Percentiles rank a stretch among this genome's conserved stretches.
These are phyloP conservation scores for Scheffersomyces titani DNA, from an alignment of 1,139 yeast genomes.

Conservation along the genomic window DNA sequence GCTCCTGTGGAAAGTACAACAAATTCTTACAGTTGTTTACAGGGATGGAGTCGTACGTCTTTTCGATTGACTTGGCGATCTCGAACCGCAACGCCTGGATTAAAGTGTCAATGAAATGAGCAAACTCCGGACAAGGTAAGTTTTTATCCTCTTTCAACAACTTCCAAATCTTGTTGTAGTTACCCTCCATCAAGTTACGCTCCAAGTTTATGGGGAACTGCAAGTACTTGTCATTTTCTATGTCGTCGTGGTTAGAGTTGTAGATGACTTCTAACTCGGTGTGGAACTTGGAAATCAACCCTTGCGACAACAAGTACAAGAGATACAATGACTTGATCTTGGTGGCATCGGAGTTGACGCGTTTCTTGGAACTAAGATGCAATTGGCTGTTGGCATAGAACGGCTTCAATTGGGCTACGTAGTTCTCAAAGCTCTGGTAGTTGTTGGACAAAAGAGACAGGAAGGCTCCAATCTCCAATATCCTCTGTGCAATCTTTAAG, in stretches of 20 bases:
- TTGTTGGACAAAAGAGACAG: conserved; percentile 66
- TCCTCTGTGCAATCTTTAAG: conserved; percentile 73
- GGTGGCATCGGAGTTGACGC: conserved; percentile 52
- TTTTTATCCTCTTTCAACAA: conserved; percentile 58
- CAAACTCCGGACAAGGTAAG: conserved; percentile 59
- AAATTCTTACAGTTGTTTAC: conserved; percentile 80
- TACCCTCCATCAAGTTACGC: conserved; percentile 95
- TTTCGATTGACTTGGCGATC: conserved; percentile 84
- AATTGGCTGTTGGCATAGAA: conserved; percentile 59
- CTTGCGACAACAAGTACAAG: conserved; percentile 74
- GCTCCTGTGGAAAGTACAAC: conserved; percentile 68
- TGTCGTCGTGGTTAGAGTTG: conserved; percentile 46
- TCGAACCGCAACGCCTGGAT: conserved; percentile 79
- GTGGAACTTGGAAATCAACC: conserved; percentile 85
- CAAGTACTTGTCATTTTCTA: conserved; percentile 55
- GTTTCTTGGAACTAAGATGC: conserved; percentile 55
- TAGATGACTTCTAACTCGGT: conserved; percentile 79
- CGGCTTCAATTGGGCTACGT: conserved; percentile 73
- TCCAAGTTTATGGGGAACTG: conserved; percentile 87
- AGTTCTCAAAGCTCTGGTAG: conserved; percentile 67
- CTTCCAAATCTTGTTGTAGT: conserved; percentile 90
- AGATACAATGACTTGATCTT: conserved; percentile 79
- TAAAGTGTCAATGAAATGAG: conserved; percentile 62
- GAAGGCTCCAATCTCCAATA: conserved; percentile 85
- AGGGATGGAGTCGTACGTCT: conserved; percentile 76